These are phyloP conservation scores for Ophiostoma perfectum DNA, from an alignment of 2,329 filamentous ascomycete species.

Conservation along the genomic window DNA sequence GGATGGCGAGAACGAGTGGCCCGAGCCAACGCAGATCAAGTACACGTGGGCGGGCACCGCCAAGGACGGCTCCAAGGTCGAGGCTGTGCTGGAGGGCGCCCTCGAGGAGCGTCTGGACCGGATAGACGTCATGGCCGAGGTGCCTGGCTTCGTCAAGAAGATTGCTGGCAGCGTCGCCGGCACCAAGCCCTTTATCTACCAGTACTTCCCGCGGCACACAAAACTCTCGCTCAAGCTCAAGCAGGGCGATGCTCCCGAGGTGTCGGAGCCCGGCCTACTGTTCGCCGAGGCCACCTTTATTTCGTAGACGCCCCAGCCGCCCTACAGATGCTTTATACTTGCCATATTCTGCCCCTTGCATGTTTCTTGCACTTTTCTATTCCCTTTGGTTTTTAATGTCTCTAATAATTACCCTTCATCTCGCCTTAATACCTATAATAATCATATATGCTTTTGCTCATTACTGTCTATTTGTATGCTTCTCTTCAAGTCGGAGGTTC, in stretches of 20 bases:
- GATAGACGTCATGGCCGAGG: constrained; percentile 93
- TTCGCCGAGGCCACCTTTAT: constrained; percentile 97
- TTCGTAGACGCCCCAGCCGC: constrained; percentile 43
- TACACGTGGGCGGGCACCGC: constrained; percentile 74
- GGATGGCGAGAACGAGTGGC: constrained; percentile 81
- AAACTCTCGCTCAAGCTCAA: constrained; percentile 73
- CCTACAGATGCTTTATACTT: not conserved
- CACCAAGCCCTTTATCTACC: constrained; percentile 96
- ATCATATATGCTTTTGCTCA: not conserved
- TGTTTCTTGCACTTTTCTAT: not conserved
- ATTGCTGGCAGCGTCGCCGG: constrained; percentile 84
- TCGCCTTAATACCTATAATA: not conserved
- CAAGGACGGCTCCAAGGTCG: constrained; percentile 67
- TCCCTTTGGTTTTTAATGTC: not conserved
- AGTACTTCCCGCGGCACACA: constrained; percentile 64
- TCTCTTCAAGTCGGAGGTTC: too few species aligned
- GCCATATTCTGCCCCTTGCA: not conserved
- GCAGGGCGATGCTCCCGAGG: constrained; percentile 69
- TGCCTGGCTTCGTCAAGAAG: constrained; percentile 91
- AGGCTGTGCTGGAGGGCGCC: constrained; percentile 62
- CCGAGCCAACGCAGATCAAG: constrained; percentile 69
- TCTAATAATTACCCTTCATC: constrained; percentile 4
- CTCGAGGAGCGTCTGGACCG: constrained; percentile 69
- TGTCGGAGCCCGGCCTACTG: constrained; percentile 68
- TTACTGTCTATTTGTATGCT: not conserved